Evolutionary conservation across 164 flowering plant species (phyloP), one percentile per base, ranked within the genome.

Genomic region (Tinospora cordifolia): DNA sequence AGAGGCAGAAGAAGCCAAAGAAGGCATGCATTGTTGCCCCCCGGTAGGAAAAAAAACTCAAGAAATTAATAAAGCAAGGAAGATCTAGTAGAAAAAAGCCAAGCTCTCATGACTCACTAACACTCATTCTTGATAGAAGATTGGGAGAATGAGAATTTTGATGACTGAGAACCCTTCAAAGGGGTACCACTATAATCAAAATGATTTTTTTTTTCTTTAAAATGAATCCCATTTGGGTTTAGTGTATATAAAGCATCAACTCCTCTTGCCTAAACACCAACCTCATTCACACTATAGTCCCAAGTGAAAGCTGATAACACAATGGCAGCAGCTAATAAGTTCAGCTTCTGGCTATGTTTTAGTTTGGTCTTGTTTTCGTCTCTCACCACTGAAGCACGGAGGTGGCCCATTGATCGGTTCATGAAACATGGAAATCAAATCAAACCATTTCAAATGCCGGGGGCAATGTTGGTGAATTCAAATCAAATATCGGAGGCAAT

Each of bases 261-360:
- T 0, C 47, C 47, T 44, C 12, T 44, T 7, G 12, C 14, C 9
- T 44, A 44, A 7, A 44, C 47, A 44, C 13, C 47, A 44, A 7
- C 47, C 47, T 44, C 12, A 14, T 14, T 0, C 0, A 44, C 47
- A 44, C 47, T 44, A 44, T 41, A 1, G 13, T 41, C 8, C 8
- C 46, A 44, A 44, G 47, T 44, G 47, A 44, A 14, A 44, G 1
- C 12, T 12, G 24, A 79, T 75, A 80, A 69, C 77, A n/a, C n/a
- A n/a, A n/a, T n/a, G n/a, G n/a, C n/a, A n/a, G n/a, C n/a, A n/a
- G n/a, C n/a, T n/a, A n/a, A n/a, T 67, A 44, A 67, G 25, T 60
- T 82, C 17, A 76, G 54, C 47, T 63, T 75, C 22, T 74, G 70
- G 71, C 19, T 71, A 7, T 75, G 77, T 30, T 38, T 78, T 62